Conservation (phyloP, 306 rosid genomes). For the Malus sylvestris region DNA sequence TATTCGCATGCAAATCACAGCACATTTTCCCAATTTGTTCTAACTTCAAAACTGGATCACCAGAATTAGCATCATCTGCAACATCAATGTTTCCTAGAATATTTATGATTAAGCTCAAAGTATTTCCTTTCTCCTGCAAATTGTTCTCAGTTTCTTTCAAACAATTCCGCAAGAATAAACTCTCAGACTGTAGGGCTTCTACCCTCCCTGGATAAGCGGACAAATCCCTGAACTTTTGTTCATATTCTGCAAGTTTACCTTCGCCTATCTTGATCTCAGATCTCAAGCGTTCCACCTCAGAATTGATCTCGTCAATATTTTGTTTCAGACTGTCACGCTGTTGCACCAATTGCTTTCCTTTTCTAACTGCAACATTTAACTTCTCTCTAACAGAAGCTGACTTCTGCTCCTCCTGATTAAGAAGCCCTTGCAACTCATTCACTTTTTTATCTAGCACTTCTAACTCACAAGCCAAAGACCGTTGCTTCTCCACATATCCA, state of each 20-base stretch:
- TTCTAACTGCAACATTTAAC: conserved; percentile 83
- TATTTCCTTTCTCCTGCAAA: conserved; percentile 58
- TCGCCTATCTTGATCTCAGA: conserved; percentile 49
- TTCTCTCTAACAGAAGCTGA: conserved; percentile 82
- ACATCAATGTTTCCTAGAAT: conserved; percentile 52
- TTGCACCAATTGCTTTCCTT: conserved; percentile 87
- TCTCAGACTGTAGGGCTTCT: conserved; percentile 68
- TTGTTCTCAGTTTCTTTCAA: conserved; percentile 51
- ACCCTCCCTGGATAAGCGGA: conserved; percentile 50
- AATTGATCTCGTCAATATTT: conserved; percentile 51
- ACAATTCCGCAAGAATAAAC: conserved; percentile 43
- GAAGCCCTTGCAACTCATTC: conserved; percentile 67
- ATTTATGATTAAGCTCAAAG: conserved; percentile 43
- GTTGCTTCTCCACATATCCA: conserved; percentile 47
- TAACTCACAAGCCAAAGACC: conserved; percentile 49
- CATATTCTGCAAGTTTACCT: conserved; percentile 49
- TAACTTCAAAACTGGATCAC: conserved; percentile 63
- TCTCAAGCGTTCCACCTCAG: conserved; percentile 55
- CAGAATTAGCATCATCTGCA: conserved; percentile 33
- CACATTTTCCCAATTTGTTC: conserved; percentile 56
- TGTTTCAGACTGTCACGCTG: conserved; percentile 82
- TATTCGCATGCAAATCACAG: conserved; percentile 35
- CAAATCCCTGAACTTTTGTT: conserved; percentile 48
- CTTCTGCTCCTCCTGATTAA: conserved; percentile 86
- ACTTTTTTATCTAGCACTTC: conserved; percentile 46